These are phyloP conservation scores for Incumbomyces delicatus DNA, from an alignment of 2,329 filamentous ascomycete species.

Conservation along the genomic window DNA sequence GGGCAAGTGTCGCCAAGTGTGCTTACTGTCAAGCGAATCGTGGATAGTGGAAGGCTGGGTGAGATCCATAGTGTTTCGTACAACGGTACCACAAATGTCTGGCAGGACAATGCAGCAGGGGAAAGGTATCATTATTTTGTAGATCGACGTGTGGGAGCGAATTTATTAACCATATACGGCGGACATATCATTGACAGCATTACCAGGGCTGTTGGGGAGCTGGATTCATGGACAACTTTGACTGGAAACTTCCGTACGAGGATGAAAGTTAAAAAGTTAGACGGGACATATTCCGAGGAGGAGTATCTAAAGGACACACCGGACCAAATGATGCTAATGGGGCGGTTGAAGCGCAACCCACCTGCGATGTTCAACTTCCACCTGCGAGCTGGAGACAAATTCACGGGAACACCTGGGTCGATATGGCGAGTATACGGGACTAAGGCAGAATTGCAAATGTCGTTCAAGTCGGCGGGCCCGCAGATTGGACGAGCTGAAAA, in stretches of 20 bases:
- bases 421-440: slow-evolving; percentile 25
- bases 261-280: slow-evolving; percentile 16
- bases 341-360: slow-evolving; percentile 13
- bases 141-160: slow-evolving; percentile 36
- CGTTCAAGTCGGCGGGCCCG: slow-evolving; percentile 26
- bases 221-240: slow-evolving; percentile 15
- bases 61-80: slow-evolving; percentile 44
- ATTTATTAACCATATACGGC: slow-evolving; percentile 32
- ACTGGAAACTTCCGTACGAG: slow-evolving; percentile 14
- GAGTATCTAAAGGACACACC: slow-evolving; percentile 19
- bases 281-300: slow-evolving; percentile 17
- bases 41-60: slow-evolving; percentile 41
- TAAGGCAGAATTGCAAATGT: slow-evolving; percentile 32
- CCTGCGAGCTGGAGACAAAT: slow-evolving; percentile 17
- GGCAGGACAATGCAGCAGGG: slow-evolving; percentile 17
- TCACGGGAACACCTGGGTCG: slow-evolving; percentile 18
- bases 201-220: slow-evolving; percentile 17
- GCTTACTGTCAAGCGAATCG: slow-evolving; percentile 35
- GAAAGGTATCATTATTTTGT: slow-evolving; percentile 40
- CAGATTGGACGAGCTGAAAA: slow-evolving; percentile 33
- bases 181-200: slow-evolving; percentile 24
- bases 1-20: slow-evolving; percentile 38
- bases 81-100: slow-evolving; percentile 30
- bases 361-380: slow-evolving; percentile 18
- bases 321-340: slow-evolving; percentile 22